Percentiles rank a stretch among this genome's conserved stretches.
Conservation (phyloP, 306 rosid genomes). For the Arachis stenosperma region DNA sequence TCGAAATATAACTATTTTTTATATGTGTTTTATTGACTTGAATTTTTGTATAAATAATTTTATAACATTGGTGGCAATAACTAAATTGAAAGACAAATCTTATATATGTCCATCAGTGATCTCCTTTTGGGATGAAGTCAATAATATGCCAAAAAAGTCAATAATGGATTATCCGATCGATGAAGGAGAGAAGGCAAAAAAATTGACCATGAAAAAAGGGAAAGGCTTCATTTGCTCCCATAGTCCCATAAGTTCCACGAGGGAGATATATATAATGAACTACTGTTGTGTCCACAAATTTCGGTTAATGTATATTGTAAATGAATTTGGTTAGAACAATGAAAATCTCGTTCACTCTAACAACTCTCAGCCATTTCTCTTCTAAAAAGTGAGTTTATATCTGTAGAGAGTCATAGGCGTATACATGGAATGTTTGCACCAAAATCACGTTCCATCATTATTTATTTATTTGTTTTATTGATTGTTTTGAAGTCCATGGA, state of each 20-base stretch:
- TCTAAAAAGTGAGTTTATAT: background rate
- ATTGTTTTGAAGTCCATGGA: background rate
- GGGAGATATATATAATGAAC: background rate
- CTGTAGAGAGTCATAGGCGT: background rate
- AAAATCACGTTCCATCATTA: background rate
- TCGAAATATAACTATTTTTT: too few relatives aligned
- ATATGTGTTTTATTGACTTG: too few relatives aligned
- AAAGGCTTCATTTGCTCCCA: background rate
- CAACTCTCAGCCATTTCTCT: too few relatives aligned
- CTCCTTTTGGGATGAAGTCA: constrained; percentile 14
- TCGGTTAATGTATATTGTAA: too few relatives aligned
- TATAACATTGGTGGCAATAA: too few relatives aligned
- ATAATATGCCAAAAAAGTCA: constrained; percentile 25
- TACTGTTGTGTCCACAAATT: too few relatives aligned
- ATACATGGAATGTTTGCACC: too few relatives aligned
- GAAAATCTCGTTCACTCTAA: too few relatives aligned
- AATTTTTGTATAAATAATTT: too few relatives aligned
- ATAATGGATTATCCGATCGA: constrained; percentile 6
- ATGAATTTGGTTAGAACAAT: too few relatives aligned
- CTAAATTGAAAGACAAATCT: too few relatives aligned
- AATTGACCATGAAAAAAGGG: constrained; percentile 23
- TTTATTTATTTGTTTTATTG: background rate
- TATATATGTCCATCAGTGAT: constrained; percentile 2
- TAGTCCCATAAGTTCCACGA: constrained; percentile 1
- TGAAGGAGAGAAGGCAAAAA: constrained; percentile 10